Percentiles rank a stretch among this genome's conserved stretches.
phyloP scores from a whole-genome alignment of 1,284 basidiomycete species.

The Stereum hirsutum region DNA sequence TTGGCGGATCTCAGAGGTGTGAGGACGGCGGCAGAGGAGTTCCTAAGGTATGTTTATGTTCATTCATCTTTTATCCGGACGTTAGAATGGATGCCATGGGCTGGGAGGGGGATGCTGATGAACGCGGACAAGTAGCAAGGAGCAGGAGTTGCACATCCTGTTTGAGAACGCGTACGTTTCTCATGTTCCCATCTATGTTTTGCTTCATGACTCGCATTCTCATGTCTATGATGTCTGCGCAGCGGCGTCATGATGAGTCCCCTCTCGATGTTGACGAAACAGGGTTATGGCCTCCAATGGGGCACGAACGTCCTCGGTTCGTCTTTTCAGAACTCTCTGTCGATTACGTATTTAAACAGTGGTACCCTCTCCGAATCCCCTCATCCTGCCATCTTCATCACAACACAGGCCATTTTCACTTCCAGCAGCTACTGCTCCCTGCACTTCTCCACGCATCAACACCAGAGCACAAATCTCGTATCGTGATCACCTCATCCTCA shows the following conservation, averaged over 20 bases:
- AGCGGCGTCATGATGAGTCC: slow-evolving; percentile 52
- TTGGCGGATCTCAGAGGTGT: neutral
- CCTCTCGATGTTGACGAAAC: slow-evolving; percentile 31
- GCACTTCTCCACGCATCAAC: too few species aligned
- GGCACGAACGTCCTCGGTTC: slow-evolving; percentile 51
- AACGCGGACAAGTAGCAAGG: too few species aligned
- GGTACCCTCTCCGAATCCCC: too few species aligned
- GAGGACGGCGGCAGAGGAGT: slow-evolving; percentile 18
- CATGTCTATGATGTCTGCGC: neutral
- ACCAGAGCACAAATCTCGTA: too few species aligned
- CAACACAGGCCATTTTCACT: too few species aligned
- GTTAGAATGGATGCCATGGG: neutral
- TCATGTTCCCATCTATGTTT: neutral
- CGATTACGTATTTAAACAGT: too few species aligned
- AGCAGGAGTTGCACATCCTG: slow-evolving; percentile 24
- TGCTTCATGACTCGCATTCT: neutral
- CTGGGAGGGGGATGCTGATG: too few species aligned
- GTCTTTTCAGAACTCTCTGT: too few species aligned
- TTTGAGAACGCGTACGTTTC: slow-evolving; percentile 28
- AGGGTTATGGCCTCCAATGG: slow-evolving; percentile 54
- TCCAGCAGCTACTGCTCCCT: too few species aligned
- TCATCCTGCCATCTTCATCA: too few species aligned
- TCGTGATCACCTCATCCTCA: too few species aligned
- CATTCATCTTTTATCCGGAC: neutral
- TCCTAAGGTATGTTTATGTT: slow-evolving; percentile 21